phyloP scores from a whole-genome alignment of 305 asterid genomes.

The Monarda citriodora region DNA sequence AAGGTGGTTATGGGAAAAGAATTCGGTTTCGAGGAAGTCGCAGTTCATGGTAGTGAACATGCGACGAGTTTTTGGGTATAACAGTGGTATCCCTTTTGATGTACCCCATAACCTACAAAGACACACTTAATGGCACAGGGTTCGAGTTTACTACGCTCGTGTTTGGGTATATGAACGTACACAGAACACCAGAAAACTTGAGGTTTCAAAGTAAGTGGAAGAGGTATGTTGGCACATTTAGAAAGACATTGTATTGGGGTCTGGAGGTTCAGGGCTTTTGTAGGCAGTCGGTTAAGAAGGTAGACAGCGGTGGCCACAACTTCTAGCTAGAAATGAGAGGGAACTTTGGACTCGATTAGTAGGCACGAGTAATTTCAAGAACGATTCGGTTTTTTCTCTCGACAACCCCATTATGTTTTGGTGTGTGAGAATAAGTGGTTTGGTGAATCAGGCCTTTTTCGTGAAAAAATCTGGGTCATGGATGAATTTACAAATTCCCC shows the following conservation, averaged over 20 bases:
- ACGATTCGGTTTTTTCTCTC: background rate
- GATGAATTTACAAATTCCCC: background rate
- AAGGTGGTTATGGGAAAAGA: background rate
- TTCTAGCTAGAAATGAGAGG: background rate
- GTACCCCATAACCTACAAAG: background rate
- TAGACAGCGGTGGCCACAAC: background rate
- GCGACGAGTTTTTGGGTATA: background rate
- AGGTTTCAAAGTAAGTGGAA: background rate
- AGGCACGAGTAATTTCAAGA: background rate
- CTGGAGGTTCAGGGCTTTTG: background rate
- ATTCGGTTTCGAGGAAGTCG: background rate
- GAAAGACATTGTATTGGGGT: background rate
- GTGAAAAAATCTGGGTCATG: background rate
- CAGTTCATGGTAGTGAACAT: constrained; percentile 2
- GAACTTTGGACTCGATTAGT: background rate
- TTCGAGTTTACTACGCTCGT: background rate
- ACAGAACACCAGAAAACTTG: background rate
- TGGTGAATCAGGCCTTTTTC: background rate
- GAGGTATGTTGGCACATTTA: background rate
- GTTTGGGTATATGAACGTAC: background rate
- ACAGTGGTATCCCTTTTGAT: background rate
- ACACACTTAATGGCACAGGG: background rate
- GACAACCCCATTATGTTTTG: background rate
- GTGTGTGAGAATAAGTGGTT: background rate
- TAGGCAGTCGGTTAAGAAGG: background rate